Evolutionary conservation across 1,284 basidiomycete species (phyloP), one percentile per base, ranked within the genome.

Genomic region (Tylopilus sp.): DNA sequence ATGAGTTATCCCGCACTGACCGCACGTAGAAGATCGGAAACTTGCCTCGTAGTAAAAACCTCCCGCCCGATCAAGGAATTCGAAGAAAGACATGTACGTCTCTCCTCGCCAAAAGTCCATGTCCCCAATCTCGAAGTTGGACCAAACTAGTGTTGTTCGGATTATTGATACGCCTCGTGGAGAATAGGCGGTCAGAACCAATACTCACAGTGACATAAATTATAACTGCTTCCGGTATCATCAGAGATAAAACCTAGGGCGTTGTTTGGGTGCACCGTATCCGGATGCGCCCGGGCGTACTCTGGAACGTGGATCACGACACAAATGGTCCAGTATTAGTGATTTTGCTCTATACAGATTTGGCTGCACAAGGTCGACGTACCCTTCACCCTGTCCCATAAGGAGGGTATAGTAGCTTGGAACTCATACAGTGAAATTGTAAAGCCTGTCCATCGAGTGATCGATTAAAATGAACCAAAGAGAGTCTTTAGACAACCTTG

Each of bases 41-140:
- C 81, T 58, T 36, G 85, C 89, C 87, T 95, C 94, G 72, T 95
- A 95, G 76, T 93, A 94, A 75, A 95, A 95, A 0, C 95, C 95
- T 32, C 95, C 95, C 44, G 87, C 86, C 10, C 81, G 79, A 67
- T 97, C 95, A 12, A 97, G 85, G 73, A 87, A 86, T 32, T 92
- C 84, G 74, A 97, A 97, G 81, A 91, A 97, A 56, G 88, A 86
- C 71, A 84, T 85, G 78, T 97, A 97, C 0, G 91, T 88, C 67
- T 94, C 86, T 9, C 86, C 82, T 61, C 95, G 83, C 91, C 93
- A 95, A 78, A 96, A 95, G 68, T 92, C 88, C 84, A 92, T 87
- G 73, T 91, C 89, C 12, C 88, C 94, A 55, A 97, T 95, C 79
- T 97, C 95, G 67, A 95, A 95, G 78, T 94, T 95, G 72, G 87